phyloP scores from a whole-genome alignment of 148 eudicot genomes.

The Diospyros lotus region DNA sequence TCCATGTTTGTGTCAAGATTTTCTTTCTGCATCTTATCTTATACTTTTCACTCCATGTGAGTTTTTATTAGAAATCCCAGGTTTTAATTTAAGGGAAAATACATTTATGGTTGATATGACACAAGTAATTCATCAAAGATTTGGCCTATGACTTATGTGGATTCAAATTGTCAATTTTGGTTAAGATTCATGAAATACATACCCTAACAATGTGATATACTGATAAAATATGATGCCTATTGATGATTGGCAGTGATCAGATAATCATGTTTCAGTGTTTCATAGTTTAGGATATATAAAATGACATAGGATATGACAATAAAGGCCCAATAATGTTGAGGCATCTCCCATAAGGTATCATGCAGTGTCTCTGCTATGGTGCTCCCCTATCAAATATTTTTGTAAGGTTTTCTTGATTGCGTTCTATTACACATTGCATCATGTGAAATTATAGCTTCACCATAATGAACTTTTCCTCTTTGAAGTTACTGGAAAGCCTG shows the following conservation, averaged over 20 bases:
- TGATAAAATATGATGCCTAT: neutral
- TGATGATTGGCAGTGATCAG: neutral
- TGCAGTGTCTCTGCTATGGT: neutral
- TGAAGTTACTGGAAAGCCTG: neutral
- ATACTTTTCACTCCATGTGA: neutral
- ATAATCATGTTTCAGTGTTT: neutral
- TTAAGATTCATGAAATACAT: too few species aligned
- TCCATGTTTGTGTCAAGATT: conserved; percentile 2
- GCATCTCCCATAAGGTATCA: neutral
- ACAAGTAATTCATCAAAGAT: neutral
- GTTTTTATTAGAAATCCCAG: too few species aligned
- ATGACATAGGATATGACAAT: neutral
- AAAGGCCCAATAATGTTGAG: neutral
- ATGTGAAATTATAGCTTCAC: neutral
- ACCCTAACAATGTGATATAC: neutral
- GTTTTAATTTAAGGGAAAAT: too few species aligned
- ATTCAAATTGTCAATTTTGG: too few species aligned
- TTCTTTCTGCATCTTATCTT: conserved; percentile 5
- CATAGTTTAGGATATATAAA: neutral
- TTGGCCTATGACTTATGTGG: too few species aligned
- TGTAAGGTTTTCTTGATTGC: neutral
- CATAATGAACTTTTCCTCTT: neutral
- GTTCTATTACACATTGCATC: neutral
- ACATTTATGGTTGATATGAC: neutral
- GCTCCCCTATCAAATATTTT: neutral